phyloP scores from a whole-genome alignment of 2,329 filamentous ascomycete genomes.

The Phialocephala subalpina region DNA sequence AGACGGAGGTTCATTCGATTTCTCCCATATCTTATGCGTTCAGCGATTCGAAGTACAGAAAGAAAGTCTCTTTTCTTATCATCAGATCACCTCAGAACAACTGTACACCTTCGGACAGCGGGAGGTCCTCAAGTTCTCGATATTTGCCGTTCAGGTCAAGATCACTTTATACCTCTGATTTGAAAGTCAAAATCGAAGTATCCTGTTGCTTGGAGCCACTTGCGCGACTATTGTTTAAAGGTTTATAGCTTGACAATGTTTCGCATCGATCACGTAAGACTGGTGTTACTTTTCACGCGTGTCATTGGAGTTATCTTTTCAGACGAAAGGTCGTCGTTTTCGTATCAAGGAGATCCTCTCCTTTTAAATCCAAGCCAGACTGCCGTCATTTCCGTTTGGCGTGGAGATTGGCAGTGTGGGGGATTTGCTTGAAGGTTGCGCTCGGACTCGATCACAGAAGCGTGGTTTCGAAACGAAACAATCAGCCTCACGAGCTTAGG shows the following conservation, averaged over 20 bases:
- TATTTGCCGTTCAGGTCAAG: too few species aligned
- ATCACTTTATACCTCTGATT: too few species aligned
- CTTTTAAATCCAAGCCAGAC: neutral
- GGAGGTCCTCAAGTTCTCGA: too few species aligned
- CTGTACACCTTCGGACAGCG: too few species aligned
- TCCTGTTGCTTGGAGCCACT: too few species aligned
- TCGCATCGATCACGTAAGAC: neutral
- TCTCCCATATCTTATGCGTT: too few species aligned
- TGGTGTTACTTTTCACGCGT: neutral
- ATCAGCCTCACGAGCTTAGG: neutral
- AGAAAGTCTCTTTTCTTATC: too few species aligned
- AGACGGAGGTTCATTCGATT: too few species aligned
- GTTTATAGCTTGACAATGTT: neutral
- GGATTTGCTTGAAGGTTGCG: conserved; percentile 9
- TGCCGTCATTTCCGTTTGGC: neutral
- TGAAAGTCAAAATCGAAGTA: too few species aligned
- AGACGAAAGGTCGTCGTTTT: neutral
- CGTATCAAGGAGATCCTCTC: neutral
- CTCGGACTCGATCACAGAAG: neutral
- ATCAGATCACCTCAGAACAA: too few species aligned
- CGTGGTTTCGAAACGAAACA: conserved; percentile 12
- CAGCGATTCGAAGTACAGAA: too few species aligned
- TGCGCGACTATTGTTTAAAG: neutral
- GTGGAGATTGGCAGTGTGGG: conserved; percentile 8
- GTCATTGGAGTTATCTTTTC: neutral